Base-by-base conservation (phyloP, 139 green algal species). In the Mesostigma viride region DNA sequence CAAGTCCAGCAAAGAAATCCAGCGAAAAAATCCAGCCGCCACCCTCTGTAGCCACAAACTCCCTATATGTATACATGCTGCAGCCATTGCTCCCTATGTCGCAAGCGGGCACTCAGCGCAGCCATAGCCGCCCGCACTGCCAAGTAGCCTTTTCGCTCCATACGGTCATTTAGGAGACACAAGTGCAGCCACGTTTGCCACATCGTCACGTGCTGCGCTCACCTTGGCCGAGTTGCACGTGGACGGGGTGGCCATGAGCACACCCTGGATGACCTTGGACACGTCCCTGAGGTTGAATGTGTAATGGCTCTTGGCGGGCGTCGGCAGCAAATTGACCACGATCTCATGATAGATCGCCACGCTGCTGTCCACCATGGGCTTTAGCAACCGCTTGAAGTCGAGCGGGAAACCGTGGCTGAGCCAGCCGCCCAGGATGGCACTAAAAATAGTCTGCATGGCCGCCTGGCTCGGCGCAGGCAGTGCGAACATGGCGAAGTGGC, bases 281-380 rank as follows among this genome's bases (percentile, higher is more conserved):
- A 89, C 73, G 73, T 92, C 83, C 20, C 85, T 77, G 65, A 89
- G 73, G 76, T 88, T 92, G 83, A 92, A 92, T 31, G 83, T 87
- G 79, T 90, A 92, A 79, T 92, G 86, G 31, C 58, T 78, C 80
- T 89, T 89, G 45, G 76, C 68, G 47, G 82, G 84, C 46, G 84
- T 90, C 32, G 71, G 69, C 45, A 66, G 78, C 61, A 53, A 64
- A 47, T 76, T 83, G n/a, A n/a, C n/a, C n/a, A n/a, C n/a, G n/a
- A n/a, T n/a, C n/a, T n/a, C n/a, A n/a, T n/a, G n/a, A n/a, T n/a
- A n/a, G n/a, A n/a, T n/a, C n/a, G n/a, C n/a, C n/a, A n/a, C n/a
- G n/a, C n/a, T n/a, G n/a, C n/a, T n/a, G n/a, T 88, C 86, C 26
- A 91, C 77, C 48, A 69, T 85, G 33, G 76, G 73, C 17, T 83